Conservation (phyloP, 257 asterid species). For the Apocynum venetum region DNA sequence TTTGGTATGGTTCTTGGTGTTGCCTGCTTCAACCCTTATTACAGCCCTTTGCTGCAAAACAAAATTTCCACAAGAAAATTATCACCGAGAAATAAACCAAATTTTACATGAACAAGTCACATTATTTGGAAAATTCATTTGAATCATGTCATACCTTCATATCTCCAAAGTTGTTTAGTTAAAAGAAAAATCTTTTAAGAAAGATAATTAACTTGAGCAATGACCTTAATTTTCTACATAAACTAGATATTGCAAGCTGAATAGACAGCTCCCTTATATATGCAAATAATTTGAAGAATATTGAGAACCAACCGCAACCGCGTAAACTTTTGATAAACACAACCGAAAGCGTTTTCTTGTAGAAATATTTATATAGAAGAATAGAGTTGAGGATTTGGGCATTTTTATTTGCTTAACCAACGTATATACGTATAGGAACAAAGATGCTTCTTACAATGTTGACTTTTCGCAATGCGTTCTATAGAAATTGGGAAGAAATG, state of each 20-base stretch:
- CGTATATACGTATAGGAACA: too few species aligned
- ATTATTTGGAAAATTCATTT: neutral
- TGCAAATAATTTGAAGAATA: neutral
- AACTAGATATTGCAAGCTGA: neutral
- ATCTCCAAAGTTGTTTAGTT: neutral
- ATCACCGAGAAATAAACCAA: neutral
- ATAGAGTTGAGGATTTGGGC: too few species aligned
- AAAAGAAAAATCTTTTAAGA: too few species aligned
- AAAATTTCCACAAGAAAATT: too few species aligned
- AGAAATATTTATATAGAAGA: too few species aligned
- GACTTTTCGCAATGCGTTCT: too few species aligned
- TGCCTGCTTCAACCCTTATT: neutral
- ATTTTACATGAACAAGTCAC: neutral
- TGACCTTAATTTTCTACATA: too few species aligned
- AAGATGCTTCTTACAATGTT: too few species aligned
- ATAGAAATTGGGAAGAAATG: too few species aligned
- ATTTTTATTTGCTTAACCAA: too few species aligned
- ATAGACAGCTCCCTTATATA: neutral
- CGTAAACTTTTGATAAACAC: neutral
- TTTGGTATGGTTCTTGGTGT: conserved; percentile 1
- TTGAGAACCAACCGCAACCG: neutral
- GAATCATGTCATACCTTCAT: neutral
- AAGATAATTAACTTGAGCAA: neutral
- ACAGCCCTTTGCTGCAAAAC: conserved; percentile 6
- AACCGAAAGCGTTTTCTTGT: neutral